Percentiles rank a stretch among this genome's conserved stretches.
Evolutionary conservation across 2,329 filamentous ascomycete species (phyloP).

Genomic region (Fusarium verticillioides): DNA sequence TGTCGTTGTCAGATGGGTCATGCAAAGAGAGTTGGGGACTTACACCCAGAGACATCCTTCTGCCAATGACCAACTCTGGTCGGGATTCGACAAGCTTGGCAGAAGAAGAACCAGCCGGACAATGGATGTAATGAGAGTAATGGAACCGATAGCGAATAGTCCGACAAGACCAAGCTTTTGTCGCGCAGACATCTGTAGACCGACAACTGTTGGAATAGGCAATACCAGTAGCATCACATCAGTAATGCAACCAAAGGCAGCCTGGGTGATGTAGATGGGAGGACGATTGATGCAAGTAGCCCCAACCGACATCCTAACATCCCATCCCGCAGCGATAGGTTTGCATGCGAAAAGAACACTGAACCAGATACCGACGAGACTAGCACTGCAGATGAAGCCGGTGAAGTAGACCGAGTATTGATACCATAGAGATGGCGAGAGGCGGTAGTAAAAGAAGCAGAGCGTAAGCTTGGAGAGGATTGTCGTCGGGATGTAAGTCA

Average conservation of each 20-base stretch:
- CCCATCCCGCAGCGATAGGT: background rate
- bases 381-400: background rate
- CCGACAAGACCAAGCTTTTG: slow-evolving; percentile 6
- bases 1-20: fast-evolving
- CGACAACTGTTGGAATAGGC: background rate
- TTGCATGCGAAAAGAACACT: slow-evolving; percentile 17
- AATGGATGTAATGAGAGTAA: slow-evolving; percentile 8
- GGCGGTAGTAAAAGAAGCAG: slow-evolving; percentile 20
- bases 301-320: background rate
- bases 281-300: slow-evolving; percentile 11
- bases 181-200: slow-evolving; percentile 1
- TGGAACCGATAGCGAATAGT: slow-evolving; percentile 4
- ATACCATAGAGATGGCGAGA: slow-evolving; percentile 10
- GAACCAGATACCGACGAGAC: slow-evolving; percentile 4
- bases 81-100: slow-evolving; percentile 2
- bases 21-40: fast-evolving
- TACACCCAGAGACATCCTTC: slow-evolving; percentile 20
- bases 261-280: slow-evolving; percentile 11
- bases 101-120: slow-evolving; percentile 1
- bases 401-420: slow-evolving; percentile 11
- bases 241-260: slow-evolving; percentile 12
- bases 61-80: slow-evolving; percentile 11
- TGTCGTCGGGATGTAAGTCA: slow-evolving; percentile 12
- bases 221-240: slow-evolving; percentile 2
- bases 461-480: slow-evolving; percentile 10